Percentiles rank a stretch among this genome's conserved stretches.
Conservation (phyloP, 192 early-diverging fungal genomes). For the Podila epicladia region DNA sequence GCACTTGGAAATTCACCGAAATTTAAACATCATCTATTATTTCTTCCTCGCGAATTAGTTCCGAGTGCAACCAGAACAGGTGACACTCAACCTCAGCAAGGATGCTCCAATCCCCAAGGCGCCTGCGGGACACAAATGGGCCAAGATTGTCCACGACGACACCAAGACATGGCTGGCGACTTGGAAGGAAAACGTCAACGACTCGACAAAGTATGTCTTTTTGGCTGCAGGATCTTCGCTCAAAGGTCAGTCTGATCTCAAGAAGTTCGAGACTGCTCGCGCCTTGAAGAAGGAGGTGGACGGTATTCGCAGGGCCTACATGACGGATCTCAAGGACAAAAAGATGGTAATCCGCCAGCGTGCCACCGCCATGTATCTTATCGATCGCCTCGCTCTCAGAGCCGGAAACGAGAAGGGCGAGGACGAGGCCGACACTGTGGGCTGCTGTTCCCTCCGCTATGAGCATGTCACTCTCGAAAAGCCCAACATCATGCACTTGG, state of each 20-base stretch:
- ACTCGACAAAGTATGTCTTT: slow-evolving; percentile 93
- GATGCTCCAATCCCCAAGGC: slow-evolving; percentile 82
- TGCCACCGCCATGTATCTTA: slow-evolving; percentile 95
- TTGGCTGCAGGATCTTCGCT: slow-evolving; percentile 92
- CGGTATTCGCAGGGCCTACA: slow-evolving; percentile 83
- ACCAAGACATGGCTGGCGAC: slow-evolving; percentile 96
- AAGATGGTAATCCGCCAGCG: slow-evolving; percentile 86
- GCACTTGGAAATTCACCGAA: background rate
- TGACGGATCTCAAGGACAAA: slow-evolving; percentile 80
- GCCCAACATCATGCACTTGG: slow-evolving; percentile 89
- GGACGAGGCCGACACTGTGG: slow-evolving; percentile 98
- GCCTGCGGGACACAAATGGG: slow-evolving; percentile 92
- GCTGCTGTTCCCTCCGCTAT: slow-evolving; percentile 95
- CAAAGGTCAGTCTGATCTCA: slow-evolving; percentile 95
- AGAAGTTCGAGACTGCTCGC: slow-evolving; percentile 97
- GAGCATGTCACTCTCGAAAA: slow-evolving; percentile 90
- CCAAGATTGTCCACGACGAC: slow-evolving; percentile 85
- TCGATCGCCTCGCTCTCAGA: slow-evolving; percentile 92
- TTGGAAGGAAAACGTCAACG: slow-evolving; percentile 99
- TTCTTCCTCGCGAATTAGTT: slow-evolving; percentile 46
- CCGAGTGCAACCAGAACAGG: slow-evolving; percentile 91
- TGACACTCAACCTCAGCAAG: slow-evolving; percentile 91
- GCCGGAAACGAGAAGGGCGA: slow-evolving; percentile 98
- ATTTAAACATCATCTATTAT: background rate
- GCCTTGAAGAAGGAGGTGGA: slow-evolving; percentile 84